Percentiles rank a stretch among this genome's conserved stretches.
Conservation (phyloP, 2,329 filamentous ascomycete species). For the Xylariaceae sp. region DNA sequence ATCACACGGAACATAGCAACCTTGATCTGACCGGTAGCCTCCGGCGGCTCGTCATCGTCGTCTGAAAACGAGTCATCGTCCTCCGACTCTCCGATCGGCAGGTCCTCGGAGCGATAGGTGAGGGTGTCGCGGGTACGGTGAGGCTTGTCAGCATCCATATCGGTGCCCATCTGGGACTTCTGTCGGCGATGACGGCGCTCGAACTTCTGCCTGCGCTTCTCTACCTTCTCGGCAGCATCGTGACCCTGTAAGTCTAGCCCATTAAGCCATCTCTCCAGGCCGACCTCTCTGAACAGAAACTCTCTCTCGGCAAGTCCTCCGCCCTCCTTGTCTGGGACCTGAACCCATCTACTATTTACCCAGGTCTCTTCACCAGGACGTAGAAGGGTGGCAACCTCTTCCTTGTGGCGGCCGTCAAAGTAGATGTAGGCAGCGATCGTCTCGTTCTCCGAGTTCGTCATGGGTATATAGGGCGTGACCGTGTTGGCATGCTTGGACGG, state of each 20-base stretch:
- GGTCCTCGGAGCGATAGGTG: slow-evolving; percentile 74
- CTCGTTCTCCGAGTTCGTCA: slow-evolving; percentile 91
- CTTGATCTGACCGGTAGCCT: slow-evolving; percentile 96
- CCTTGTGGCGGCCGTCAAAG: slow-evolving; percentile 91
- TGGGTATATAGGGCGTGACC: slow-evolving; percentile 83
- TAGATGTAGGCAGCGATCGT: slow-evolving; percentile 99
- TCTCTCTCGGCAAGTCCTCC: slow-evolving; percentile 94
- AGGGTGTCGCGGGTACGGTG: slow-evolving; percentile 56
- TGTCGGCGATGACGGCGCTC: slow-evolving; percentile 64
- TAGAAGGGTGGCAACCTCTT: slow-evolving; percentile 92
- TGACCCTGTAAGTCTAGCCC: slow-evolving; percentile 92
- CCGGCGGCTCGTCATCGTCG: slow-evolving; percentile 83
- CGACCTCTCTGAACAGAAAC: slow-evolving; percentile 95
- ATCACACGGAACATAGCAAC: slow-evolving; percentile 93
- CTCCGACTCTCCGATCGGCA: slow-evolving; percentile 68
- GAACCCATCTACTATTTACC: slow-evolving; percentile 98
- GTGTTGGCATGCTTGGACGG: slow-evolving; percentile 46
- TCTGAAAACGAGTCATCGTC: slow-evolving; percentile 68
- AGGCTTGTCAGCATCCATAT: slow-evolving; percentile 38
- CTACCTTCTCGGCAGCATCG: slow-evolving; percentile 83
- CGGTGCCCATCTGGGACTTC: slow-evolving; percentile 43
- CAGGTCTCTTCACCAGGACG: slow-evolving; percentile 94
- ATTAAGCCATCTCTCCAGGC: slow-evolving; percentile 93
- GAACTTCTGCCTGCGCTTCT: slow-evolving; percentile 80
- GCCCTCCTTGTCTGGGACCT: slow-evolving; percentile 84